Conservation (phyloP, 805 yeast genomes). For the Saturnispora dispora region DNA sequence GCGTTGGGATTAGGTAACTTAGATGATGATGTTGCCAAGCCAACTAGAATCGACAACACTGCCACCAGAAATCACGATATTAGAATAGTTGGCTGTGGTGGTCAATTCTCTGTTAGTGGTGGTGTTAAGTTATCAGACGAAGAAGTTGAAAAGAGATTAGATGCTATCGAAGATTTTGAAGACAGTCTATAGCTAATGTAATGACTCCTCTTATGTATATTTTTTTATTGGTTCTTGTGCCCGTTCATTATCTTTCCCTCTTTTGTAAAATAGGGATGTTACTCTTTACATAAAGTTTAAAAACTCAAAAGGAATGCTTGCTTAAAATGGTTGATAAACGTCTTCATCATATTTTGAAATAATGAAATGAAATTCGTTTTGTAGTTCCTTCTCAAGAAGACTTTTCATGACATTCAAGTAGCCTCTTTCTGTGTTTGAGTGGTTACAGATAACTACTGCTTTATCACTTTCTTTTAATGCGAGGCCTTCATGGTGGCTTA, state of each 20-base stretch:
- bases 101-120: constrained; percentile 88
- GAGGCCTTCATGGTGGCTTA: constrained; percentile 88
- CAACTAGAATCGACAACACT: constrained; percentile 86
- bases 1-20: constrained; percentile 87
- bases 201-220: neutral
- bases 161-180: constrained; percentile 36
- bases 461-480: constrained; percentile 61
- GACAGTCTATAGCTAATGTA: neutral
- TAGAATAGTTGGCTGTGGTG: constrained; percentile 79
- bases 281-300: neutral
- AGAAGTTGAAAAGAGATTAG: constrained; percentile 40
- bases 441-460: constrained; percentile 72
- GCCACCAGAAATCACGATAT: constrained; percentile 81
- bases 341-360: constrained; percentile 55
- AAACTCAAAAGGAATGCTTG: neutral
- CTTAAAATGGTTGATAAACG: constrained; percentile 35
- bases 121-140: constrained; percentile 56
- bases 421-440: constrained; percentile 89
- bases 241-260: neutral
- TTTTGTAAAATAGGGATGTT: neutral
- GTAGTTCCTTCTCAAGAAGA: constrained; percentile 30
- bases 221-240: neutral
- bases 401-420: constrained; percentile 47
- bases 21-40: constrained; percentile 78
- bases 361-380: constrained; percentile 31